Conservation (phyloP, 805 yeast genomes). For the Naumovozyma dairenensis region DNA sequence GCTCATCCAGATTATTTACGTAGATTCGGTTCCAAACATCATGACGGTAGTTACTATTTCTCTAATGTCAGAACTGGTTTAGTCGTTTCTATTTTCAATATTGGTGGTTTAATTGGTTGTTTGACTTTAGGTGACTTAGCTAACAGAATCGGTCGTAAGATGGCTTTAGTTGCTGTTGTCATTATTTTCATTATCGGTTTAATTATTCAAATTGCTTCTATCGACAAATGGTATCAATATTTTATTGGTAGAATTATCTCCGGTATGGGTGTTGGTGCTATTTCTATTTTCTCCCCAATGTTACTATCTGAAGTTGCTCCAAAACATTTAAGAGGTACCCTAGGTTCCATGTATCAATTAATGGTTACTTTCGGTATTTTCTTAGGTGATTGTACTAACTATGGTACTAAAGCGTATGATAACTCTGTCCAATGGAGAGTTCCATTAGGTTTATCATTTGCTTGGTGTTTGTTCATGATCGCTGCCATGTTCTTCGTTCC, state of each 20-base stretch:
- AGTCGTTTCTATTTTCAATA: conserved; percentile 46
- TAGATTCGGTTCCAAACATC: conserved; percentile 40
- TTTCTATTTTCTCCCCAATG: conserved; percentile 67
- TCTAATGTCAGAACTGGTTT: conserved; percentile 40
- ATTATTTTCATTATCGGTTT: conserved; percentile 50
- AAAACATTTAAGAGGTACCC: conserved; percentile 56
- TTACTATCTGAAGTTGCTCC: conserved; percentile 63
- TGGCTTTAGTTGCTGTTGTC: conserved; percentile 52
- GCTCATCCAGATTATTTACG: conserved; percentile 44
- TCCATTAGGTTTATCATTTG: conserved; percentile 48
- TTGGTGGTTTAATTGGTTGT: conserved; percentile 66
- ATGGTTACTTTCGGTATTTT: conserved; percentile 64
- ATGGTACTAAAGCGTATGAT: conserved; percentile 48
- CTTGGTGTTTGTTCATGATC: conserved; percentile 34
- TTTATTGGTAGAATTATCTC: conserved; percentile 58
- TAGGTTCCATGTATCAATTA: conserved; percentile 60
- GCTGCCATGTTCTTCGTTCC: conserved; percentile 43
- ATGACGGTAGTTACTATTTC: conserved; percentile 33
- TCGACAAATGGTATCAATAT: conserved; percentile 47
- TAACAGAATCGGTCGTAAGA: conserved; percentile 59
- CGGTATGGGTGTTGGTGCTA: conserved; percentile 70
- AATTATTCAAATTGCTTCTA: conserved; percentile 47
- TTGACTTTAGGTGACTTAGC: conserved; percentile 59
- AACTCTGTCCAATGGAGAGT: conserved; percentile 73
- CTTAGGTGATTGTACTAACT: conserved; percentile 64